Base-by-base conservation (phyloP, 2,329 filamentous ascomycete genomes). In the Trichoderma hamatum region DNA sequence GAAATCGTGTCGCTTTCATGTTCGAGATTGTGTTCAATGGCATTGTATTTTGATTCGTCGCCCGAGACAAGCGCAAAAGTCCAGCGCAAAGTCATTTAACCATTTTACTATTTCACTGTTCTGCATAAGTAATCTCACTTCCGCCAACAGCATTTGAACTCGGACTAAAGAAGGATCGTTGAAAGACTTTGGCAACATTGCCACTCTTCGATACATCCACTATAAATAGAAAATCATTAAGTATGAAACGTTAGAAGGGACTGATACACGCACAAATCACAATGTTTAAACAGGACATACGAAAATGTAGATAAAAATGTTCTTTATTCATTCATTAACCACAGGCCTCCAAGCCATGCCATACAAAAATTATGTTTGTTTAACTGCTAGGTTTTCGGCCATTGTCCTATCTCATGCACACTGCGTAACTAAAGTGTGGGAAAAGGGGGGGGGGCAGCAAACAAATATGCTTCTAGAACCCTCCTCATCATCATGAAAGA, bases 361-460 rank as follows among this genome's bases (percentile, higher is more conserved):
- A 30, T 67, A 51, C 63, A 36, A 28, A 36, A 36, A 51, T 51
- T 28, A n/a, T 51, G 54, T 21, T 10, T 67, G 52, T 51, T 39
- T 49, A 54, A 51, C 63, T 21, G 26, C 56, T 16, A 30, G 9
- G 9, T 43, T 26, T 14, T 36, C 39, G 39, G 21, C 43, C 24
- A n/a, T 67, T 54, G 36, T 67, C 63, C 21, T 30, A 51, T 67
- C 54, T 34, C 54, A 58, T 67, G 39, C 36, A 16, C 36, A 59
- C 54, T 67, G 30, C 39, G 54, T 36, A 51, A 59, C 19, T 58
- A n/a, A 30, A n/a, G 11, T 13, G 21, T 9, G 21, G n/a, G n/a
- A n/a, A 39, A 58, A 26, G 6, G n/a, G 11, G 5, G 32, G 21
- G 16, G 10, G 43, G 5, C 39, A 46, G 54, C 26, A 52, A 56